phyloP scores from a whole-genome alignment of 2,329 filamentous ascomycete species.

The Aspergillus aculeatinus region DNA sequence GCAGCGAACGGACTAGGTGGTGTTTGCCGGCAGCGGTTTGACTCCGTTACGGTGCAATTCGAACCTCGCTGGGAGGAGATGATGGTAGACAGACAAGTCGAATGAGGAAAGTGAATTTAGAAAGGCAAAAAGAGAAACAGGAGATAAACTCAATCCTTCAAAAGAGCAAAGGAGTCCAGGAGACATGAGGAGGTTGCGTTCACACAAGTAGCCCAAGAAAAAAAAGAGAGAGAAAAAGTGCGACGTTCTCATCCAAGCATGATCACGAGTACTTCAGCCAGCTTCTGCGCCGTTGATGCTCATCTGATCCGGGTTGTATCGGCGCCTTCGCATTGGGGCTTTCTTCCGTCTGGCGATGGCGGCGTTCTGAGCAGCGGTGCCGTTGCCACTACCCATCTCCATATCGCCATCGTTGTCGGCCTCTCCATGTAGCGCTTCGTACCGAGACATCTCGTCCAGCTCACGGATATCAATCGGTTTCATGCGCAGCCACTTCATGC shows the following conservation, averaged over 20 bases:
- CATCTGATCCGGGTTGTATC: constrained; percentile 35
- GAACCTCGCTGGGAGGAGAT: constrained; percentile 2
- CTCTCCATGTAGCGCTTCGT: constrained; percentile 36
- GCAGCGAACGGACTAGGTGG: constrained; percentile 1
- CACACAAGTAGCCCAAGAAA: constrained; percentile 7
- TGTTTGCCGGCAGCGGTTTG: not conserved
- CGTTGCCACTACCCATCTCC: constrained; percentile 33
- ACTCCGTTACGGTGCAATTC: not conserved
- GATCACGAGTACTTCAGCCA: constrained; percentile 9
- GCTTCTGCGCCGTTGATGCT: constrained; percentile 34
- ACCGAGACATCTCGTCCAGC: constrained; percentile 67
- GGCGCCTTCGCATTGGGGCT: constrained; percentile 44
- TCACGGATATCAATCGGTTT: constrained; percentile 77
- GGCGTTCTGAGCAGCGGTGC: constrained; percentile 33
- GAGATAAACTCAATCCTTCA: constrained; percentile 11
- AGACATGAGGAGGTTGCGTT: constrained; percentile 3
- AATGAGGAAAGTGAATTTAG: constrained; percentile 9
- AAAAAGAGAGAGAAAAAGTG: constrained; percentile 12
- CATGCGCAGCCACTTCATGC: constrained; percentile 94
- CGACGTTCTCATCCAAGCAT: not conserved
- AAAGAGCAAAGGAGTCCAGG: constrained; percentile 4
- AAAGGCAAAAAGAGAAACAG: constrained; percentile 11
- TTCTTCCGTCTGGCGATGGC: constrained; percentile 44
- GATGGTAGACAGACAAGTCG: constrained; percentile 1
- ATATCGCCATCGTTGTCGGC: constrained; percentile 39